These are phyloP conservation scores for Xylona heveae DNA, from an alignment of 495 filamentous ascomycete genomes.

Conservation along the genomic window DNA sequence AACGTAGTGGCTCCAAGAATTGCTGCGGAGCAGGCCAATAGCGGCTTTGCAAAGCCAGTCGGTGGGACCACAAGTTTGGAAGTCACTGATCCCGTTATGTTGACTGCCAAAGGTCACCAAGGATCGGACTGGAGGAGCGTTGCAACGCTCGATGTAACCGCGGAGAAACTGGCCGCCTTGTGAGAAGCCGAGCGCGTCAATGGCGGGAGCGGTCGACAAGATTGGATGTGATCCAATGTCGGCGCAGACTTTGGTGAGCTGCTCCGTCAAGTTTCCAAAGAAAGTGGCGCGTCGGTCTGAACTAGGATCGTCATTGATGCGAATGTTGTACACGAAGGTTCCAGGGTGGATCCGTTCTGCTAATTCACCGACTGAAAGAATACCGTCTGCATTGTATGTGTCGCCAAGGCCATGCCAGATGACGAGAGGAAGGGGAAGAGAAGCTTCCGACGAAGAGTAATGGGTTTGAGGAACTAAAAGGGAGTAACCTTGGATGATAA, in stretches of 20 bases:
- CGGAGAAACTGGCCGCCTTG: slow-evolving; percentile 94
- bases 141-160: slow-evolving; percentile 83
- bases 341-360: slow-evolving; percentile 55
- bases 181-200: slow-evolving; percentile 78
- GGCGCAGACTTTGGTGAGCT: slow-evolving; percentile 58
- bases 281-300: slow-evolving; percentile 67
- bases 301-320: slow-evolving; percentile 39
- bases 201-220: slow-evolving; percentile 53
- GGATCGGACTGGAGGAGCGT: slow-evolving; percentile 53
- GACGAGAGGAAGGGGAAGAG: slow-evolving; percentile 50
- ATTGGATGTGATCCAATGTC: slow-evolving; percentile 59
- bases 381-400: slow-evolving; percentile 53
- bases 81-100: slow-evolving; percentile 81
- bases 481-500: too few species aligned
- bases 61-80: slow-evolving; percentile 34
- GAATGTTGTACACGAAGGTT: slow-evolving; percentile 66
- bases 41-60: slow-evolving; percentile 71
- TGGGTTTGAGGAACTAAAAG: too few species aligned
- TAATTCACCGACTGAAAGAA: slow-evolving; percentile 41
- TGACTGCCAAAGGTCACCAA: slow-evolving; percentile 84
- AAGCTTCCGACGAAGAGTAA: too few species aligned
- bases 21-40: slow-evolving; percentile 44
- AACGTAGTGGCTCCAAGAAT: slow-evolving; percentile 55
- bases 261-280: slow-evolving; percentile 71
- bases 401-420: slow-evolving; percentile 84